Base-by-base conservation (phyloP, 2,329 filamentous ascomycete genomes). In the Calonectria honghensis region DNA sequence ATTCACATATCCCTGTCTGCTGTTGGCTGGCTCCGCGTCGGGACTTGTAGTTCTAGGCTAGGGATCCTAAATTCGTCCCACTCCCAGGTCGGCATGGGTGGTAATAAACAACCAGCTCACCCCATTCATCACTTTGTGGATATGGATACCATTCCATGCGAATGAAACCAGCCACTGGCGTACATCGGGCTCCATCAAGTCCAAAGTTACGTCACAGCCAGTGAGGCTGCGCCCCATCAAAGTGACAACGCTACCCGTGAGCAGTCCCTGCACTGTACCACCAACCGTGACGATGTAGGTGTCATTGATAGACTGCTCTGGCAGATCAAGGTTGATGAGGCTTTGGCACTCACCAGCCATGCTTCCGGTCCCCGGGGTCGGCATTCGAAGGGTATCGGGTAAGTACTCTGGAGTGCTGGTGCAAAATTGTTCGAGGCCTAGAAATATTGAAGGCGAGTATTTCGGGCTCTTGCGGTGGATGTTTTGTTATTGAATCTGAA, bases 31-130 rank as follows among this genome's bases (percentile, higher is more conserved):
- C 10, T 48, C 9, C 13, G 3, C 11, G n/a, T 48, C 45, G 45
- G 20, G 45, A 24, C 45, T 48, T 48, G 7, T 48, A 11, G 24
- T 24, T 24, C 45, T 11, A 48, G 20, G 7, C 9, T 48, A n/a
- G n/a, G 24, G 3, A 14, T n/a, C 24, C 6, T 29, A n/a, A 18
- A n/a, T 39, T 24, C 5, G 35, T 1, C 27, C 35, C 27, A 31
- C 39, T 18, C 16, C 35, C 41, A 31, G 37, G 18, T 27, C 27
- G 16, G 57, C 7, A 31, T 24, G 24, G 24, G 57, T 29, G 7
- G 57, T 11, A 24, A 54, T 48, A 54, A 70, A 70, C 27, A 63
- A 14, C 31, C 27, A 70, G n/a, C 35, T 9, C 6, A 70, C 57
- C 16, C 45, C 45, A 10, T 39, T 31, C 16, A 51, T 6, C 24